phyloP scores from a whole-genome alignment of 805 yeast genomes.

The Jamesozyma lodderae region DNA sequence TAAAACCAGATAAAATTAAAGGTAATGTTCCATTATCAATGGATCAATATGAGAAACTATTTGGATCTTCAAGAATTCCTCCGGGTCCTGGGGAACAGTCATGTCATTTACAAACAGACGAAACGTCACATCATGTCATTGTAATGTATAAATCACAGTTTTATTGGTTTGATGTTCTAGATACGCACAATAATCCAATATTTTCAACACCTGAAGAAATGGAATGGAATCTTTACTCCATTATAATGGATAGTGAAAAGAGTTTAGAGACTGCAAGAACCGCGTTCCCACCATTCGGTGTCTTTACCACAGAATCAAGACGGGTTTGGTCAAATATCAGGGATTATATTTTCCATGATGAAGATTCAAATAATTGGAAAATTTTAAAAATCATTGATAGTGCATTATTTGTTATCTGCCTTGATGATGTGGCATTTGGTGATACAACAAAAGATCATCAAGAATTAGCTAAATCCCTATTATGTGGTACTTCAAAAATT shows the following conservation, averaged over 20 bases:
- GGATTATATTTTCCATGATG: constrained; percentile 37
- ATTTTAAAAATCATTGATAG: constrained; percentile 69
- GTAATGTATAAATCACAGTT: constrained; percentile 80
- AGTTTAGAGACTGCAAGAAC: not conserved
- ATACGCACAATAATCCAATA: constrained; percentile 58
- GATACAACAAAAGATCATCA: constrained; percentile 37
- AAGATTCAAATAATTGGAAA: constrained; percentile 50
- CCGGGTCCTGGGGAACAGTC: constrained; percentile 48
- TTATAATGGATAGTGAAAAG: constrained; percentile 62
- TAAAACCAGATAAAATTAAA: constrained; percentile 60
- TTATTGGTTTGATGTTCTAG: constrained; percentile 91
- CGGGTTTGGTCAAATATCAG: constrained; percentile 79
- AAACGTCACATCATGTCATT: constrained; percentile 67
- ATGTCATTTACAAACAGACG: constrained; percentile 78
- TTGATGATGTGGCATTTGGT: constrained; percentile 56
- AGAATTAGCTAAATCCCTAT: constrained; percentile 71
- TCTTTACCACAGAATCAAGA: constrained; percentile 82
- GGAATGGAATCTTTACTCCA: constrained; percentile 63
- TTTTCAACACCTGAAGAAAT: constrained; percentile 62
- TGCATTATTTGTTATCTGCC: constrained; percentile 73
- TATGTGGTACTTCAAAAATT: constrained; percentile 73
- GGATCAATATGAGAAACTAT: constrained; percentile 83
- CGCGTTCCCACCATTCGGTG: constrained; percentile 75
- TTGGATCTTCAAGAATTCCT: constrained; percentile 85
- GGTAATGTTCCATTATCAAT: constrained; percentile 60